Conservation (phyloP, 345 rosid genomes). For the Lumnitzera littorea region DNA sequence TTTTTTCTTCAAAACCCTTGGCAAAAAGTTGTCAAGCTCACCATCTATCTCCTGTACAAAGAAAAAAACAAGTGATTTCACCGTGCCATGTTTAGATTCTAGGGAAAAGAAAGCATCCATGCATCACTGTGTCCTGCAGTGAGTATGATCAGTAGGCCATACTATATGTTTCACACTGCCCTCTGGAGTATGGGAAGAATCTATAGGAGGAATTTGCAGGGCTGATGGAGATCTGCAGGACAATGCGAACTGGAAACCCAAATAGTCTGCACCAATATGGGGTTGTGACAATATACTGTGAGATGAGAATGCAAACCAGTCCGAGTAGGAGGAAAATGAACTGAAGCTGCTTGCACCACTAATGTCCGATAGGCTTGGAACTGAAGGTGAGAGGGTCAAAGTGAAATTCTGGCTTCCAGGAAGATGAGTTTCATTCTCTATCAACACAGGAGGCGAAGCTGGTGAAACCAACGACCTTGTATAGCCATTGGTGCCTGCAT, state of each 20-base stretch:
- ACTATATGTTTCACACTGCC: constrained; percentile 4
- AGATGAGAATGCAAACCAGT: constrained; percentile 8
- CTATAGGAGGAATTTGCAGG: constrained; percentile 6
- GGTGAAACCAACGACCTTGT: no score
- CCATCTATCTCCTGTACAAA: no score
- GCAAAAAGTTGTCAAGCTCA: no score
- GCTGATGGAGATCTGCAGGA: constrained; percentile 2
- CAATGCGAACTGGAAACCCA: background rate
- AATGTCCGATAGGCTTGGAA: background rate
- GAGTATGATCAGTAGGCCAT: constrained; percentile 1
- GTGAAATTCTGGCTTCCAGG: constrained; percentile 4
- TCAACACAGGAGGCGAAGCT: background rate
- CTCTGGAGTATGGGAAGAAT: constrained; percentile 9
- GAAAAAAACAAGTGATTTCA: no score
- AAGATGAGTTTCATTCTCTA: background rate
- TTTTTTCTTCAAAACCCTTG: no score
- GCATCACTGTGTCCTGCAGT: background rate
- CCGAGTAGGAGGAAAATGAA: constrained; percentile 6
- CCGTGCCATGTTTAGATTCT: no score
- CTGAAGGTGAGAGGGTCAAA: constrained; percentile 6
- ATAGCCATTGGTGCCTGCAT: no score
- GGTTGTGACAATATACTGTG: background rate
- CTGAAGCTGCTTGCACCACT: background rate
- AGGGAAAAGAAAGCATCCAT: no score
- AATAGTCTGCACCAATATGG: constrained; percentile 7